A percentile compares a stretch with the other conserved stretches of the same genome.
Evolutionary conservation across 768 basidiomycete genomes (phyloP).

Genomic region (Tulasnella sp.): DNA sequence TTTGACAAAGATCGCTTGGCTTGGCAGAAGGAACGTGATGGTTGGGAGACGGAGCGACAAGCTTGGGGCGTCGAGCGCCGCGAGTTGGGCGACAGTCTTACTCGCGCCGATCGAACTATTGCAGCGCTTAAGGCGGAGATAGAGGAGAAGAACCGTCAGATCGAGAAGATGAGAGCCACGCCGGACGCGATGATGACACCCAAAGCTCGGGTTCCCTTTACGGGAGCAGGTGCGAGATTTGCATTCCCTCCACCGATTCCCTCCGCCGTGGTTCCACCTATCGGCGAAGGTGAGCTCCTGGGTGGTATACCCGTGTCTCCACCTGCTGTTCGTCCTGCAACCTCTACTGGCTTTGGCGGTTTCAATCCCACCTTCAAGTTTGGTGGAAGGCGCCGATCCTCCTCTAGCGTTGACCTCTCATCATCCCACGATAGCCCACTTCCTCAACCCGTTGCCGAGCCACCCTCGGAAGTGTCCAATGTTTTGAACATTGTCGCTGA

Average conservation of each 20-base stretch:
- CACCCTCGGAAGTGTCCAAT: background rate
- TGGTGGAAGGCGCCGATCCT: conserved; percentile 4
- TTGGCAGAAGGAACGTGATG: conserved; percentile 8
- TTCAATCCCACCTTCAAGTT: conserved; percentile 13
- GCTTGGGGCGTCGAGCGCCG: conserved; percentile 28
- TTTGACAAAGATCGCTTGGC: background rate
- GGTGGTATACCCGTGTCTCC: no score
- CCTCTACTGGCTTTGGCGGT: background rate
- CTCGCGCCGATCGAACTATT: conserved; percentile 39
- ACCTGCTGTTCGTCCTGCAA: background rate
- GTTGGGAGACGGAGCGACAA: conserved; percentile 29
- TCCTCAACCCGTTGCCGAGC: no score
- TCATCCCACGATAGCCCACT: no score
- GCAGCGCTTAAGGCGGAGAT: conserved; percentile 27
- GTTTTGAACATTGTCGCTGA: background rate
- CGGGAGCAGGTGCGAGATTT: background rate
- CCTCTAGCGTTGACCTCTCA: background rate
- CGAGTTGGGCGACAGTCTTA: conserved; percentile 38
- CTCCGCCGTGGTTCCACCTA: background rate
- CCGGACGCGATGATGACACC: background rate
- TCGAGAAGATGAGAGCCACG: background rate
- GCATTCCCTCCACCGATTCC: background rate
- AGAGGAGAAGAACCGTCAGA: conserved; percentile 20
- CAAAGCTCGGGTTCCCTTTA: background rate
- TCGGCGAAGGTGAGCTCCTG: no score